phyloP scores from a whole-genome alignment of 2,329 filamentous ascomycete species.

The Calonectria hawksworthii region DNA sequence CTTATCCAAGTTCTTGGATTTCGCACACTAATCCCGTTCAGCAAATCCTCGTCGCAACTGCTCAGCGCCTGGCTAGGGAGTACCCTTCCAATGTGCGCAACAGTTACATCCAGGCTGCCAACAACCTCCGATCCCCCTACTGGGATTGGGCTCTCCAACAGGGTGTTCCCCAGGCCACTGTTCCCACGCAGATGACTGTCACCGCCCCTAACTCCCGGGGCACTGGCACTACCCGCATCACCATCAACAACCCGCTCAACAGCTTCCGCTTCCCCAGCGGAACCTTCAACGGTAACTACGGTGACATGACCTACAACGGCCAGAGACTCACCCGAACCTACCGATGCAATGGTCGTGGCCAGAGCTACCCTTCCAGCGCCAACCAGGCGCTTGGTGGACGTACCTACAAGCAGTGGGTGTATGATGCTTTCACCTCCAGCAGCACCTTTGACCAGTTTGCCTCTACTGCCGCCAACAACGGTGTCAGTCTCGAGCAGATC shows the following conservation, averaged over 20 bases:
- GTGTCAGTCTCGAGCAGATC: conserved; percentile 59
- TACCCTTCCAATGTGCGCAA: conserved; percentile 54
- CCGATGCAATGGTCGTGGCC: conserved; percentile 53
- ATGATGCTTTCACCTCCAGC: conserved; percentile 56
- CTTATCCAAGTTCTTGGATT: background rate
- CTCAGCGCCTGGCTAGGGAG: conserved; percentile 59
- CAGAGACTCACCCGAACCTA: conserved; percentile 53
- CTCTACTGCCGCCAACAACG: conserved; percentile 48
- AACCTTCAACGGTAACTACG: conserved; percentile 55
- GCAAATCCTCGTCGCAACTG: conserved; percentile 66
- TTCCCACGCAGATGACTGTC: conserved; percentile 52
- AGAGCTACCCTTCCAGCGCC: conserved; percentile 56
- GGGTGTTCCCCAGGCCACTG: conserved; percentile 58
- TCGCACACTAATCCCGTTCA: conserved; percentile 42
- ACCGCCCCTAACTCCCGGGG: conserved; percentile 55
- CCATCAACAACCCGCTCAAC: conserved; percentile 66
- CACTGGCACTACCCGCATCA: conserved; percentile 44
- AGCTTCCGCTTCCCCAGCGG: conserved; percentile 63
- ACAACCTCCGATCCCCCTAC: conserved; percentile 62
- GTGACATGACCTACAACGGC: conserved; percentile 45
- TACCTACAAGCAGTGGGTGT: conserved; percentile 58
- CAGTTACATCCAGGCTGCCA: conserved; percentile 60
- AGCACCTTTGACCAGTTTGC: conserved; percentile 53
- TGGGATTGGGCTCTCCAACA: conserved; percentile 67
- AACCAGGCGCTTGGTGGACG: conserved; percentile 51